Base-by-base conservation (phyloP, 2,329 filamentous ascomycete species). In the Neofusicoccum laricinum region DNA sequence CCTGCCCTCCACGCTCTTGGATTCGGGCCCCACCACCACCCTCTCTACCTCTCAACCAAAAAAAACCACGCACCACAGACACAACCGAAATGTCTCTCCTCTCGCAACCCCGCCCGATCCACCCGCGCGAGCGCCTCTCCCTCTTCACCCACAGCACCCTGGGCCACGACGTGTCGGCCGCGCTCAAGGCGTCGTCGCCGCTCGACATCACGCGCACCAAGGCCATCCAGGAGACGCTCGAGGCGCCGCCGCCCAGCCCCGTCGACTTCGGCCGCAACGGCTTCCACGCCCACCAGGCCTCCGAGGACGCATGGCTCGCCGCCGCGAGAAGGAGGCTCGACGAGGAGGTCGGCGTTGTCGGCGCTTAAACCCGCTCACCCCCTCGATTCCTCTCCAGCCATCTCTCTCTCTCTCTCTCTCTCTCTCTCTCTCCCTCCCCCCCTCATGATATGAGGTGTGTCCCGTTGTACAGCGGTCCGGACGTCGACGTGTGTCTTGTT, bases 81-180 rank as follows among this genome's bases (percentile, higher is more conserved):
- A 38, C 34, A 48, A 5, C 38, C 15, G 45, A 57, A 49, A 64
- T 46, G 65, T 67, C 34, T 76, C 55, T 59, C 69, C 38, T 73
- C 71, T 21, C 73, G 66, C 51, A 66, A 72, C 7, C 72, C 72
- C 17, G 68, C 67, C 30, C 75, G 72, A 17, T 71, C 53, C 73
- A 72, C 70, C 76, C 76, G 53, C 77, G 76, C 68, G 73, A 77
- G 67, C 76, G 75, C 71, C 77, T 79, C 66, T 77, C 76, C 58
- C 74, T 79, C 73, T 70, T 76, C 68, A 77, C 75, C 63, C 75
- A 77, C 71, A 72, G 74, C 21, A 75, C 74, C 1, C 76, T 78
- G 59, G 74, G 76, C 64, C 75, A 75, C 71, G 76, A 78, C 67
- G 73, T 78, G 61, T 74, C 73, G 65, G 77, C 75, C 15, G 76